A percentile compares a stretch with the other conserved stretches of the same genome.
Evolutionary conservation across 1,284 basidiomycete species (phyloP).

Genomic region (Irpex sp.): DNA sequence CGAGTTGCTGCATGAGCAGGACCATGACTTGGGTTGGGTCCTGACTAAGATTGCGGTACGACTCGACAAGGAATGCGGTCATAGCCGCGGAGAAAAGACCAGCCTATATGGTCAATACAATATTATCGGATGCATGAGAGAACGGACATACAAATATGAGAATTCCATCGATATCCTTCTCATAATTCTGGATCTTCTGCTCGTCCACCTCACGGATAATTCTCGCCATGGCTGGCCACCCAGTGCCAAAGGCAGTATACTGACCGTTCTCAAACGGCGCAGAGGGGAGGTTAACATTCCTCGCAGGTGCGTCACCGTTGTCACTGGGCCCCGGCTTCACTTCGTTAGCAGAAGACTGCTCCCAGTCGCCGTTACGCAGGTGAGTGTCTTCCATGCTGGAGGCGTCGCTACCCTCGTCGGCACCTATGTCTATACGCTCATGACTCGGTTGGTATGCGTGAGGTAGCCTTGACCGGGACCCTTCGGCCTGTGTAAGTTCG

Average conservation of each 20-base stretch:
- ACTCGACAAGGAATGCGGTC: slow-evolving; percentile 2
- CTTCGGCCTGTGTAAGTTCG: no score
- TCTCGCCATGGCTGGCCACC: slow-evolving; percentile 3
- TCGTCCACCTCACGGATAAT: slow-evolving; percentile 5
- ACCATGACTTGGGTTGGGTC: background rate
- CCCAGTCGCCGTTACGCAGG: no score
- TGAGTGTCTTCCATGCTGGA: no score
- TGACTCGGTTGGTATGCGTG: no score
- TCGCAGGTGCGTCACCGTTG: background rate
- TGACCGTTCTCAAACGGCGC: background rate
- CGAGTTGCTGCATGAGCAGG: background rate
- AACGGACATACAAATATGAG: slow-evolving; percentile 8
- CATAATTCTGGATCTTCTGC: slow-evolving; percentile 3
- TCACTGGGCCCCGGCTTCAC: no score
- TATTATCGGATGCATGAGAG: no score
- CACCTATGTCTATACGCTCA: no score
- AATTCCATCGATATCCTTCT: slow-evolving; percentile 11
- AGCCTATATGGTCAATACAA: background rate
- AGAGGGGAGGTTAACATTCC: background rate
- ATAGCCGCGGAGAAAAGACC: slow-evolving; percentile 8
- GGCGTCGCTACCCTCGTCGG: no score
- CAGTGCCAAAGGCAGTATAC: background rate
- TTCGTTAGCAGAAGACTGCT: no score
- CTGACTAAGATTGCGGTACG: background rate
- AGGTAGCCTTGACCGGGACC: no score